Percentiles rank a stretch among this genome's conserved stretches.
Conservation (phyloP, 2,329 filamentous ascomycete genomes). For the Shiraia sp. region DNA sequence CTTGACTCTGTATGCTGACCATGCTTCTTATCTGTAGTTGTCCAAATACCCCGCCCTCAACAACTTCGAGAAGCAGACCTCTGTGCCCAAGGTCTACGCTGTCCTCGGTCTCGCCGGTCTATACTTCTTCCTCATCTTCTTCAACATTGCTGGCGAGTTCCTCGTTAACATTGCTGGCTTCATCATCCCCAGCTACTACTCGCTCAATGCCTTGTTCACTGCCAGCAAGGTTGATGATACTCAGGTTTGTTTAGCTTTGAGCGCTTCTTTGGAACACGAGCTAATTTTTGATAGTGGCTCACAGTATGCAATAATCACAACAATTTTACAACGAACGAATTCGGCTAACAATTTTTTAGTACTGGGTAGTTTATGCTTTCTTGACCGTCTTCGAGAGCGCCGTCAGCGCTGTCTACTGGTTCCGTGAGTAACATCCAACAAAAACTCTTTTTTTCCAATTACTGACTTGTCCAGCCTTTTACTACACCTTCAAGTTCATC, state of each 20-base stretch:
- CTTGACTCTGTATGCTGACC: not conserved
- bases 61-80: slow-evolving; percentile 84
- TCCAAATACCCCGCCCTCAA: slow-evolving; percentile 82
- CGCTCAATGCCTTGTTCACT: slow-evolving; percentile 75
- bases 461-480: slow-evolving; percentile 67
- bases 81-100: slow-evolving; percentile 82
- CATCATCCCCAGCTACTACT: slow-evolving; percentile 82
- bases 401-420: slow-evolving; percentile 87
- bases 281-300: slow-evolving; percentile 63
- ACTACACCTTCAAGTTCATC: slow-evolving; percentile 99
- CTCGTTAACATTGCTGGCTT: slow-evolving; percentile 87
- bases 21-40: slow-evolving; percentile 59
- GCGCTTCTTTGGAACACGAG: slow-evolving; percentile 8
- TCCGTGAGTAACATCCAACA: slow-evolving; percentile 54
- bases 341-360: slow-evolving; percentile 50
- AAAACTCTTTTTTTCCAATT: not conserved
- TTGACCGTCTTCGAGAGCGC: slow-evolving; percentile 84
- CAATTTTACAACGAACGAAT: no score
- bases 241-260: slow-evolving; percentile 62
- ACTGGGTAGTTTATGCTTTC: slow-evolving; percentile 86
- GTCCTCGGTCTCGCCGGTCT: slow-evolving; percentile 74
- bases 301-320: slow-evolving; percentile 47
- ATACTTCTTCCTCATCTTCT: slow-evolving; percentile 90
- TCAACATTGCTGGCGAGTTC: slow-evolving; percentile 88
- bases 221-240: slow-evolving; percentile 75